Evolutionary conservation across 2,329 filamentous ascomycete species (phyloP), one percentile per base, ranked within the genome.

Genomic region (Emericellopsis cladophorae): DNA sequence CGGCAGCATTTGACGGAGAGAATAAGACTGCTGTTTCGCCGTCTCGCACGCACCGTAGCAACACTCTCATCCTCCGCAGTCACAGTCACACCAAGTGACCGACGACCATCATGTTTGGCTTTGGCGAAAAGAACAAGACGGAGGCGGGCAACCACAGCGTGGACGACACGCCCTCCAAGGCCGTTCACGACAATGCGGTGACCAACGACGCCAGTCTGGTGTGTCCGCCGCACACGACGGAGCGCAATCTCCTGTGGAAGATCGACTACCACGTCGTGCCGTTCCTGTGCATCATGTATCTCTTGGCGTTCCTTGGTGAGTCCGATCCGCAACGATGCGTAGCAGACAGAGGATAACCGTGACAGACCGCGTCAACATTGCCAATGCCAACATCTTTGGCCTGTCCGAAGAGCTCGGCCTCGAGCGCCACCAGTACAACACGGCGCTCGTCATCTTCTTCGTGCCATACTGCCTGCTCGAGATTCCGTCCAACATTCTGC

Each of bases 371-470:
- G 82, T 88, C 54, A 90, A 89, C 55, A 85, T 90, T 51, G 80
- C 79, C 57, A 89, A 89, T 59, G 84, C 84, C 23, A 74, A 72
- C 35, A 68, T 83, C 36, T 85, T 85, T 46, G 68, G 72, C 33
- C 65, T 90, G 12, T 65, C 67, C 22, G 52, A 67, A 10, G 84
- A 89, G 47, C 66, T 90, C 5, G 45, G 65, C 4, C 70, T 89
- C 23, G 57, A 69, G 21, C 65, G 65, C 35, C 61, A 63, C 5
- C 64, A 84, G 52, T 89, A 84, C 61, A 89, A 87, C 58, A 84
- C 79, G 12, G 80, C 80, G 2, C 66, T 89, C 45, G 82, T 81
- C 42, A 85, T 89, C 52, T 89, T 90, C 65, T 90, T 89, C 59
- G 73, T 89, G 1, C 83, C 84, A 1, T 90, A 89, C 55, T 67